Evolutionary conservation across 352 stramenopile genomes (phyloP).

Genomic region (Pythium brassicae): DNA sequence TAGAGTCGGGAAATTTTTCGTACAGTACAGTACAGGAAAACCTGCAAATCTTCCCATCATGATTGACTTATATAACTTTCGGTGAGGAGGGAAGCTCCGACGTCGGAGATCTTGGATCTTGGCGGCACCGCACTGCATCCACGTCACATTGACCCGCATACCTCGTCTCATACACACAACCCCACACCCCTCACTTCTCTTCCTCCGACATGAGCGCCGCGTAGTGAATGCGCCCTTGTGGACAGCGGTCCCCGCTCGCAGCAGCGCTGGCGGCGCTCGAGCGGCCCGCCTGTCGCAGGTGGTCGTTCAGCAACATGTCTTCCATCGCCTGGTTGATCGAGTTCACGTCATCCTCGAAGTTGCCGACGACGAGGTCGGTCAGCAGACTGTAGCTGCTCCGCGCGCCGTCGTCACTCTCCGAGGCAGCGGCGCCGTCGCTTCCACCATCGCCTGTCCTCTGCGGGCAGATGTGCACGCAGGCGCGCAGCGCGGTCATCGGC

Average conservation of each 20-base stretch:
- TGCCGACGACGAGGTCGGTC: slow-evolving; percentile 5
- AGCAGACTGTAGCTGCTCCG: not conserved
- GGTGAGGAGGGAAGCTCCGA: too few relatives aligned
- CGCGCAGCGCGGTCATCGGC: slow-evolving; percentile 5
- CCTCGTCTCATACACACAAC: not conserved
- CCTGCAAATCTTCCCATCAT: too few relatives aligned
- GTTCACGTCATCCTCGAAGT: slow-evolving; percentile 16
- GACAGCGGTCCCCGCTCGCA: not conserved
- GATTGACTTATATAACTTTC: too few relatives aligned
- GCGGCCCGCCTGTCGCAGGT: not conserved
- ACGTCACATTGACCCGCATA: too few relatives aligned
- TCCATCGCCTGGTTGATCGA: slow-evolving; percentile 17
- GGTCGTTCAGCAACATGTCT: slow-evolving; percentile 9
- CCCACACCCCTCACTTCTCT: not conserved
- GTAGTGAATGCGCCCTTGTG: not conserved
- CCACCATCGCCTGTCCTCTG: not conserved
- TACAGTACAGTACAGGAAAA: too few relatives aligned
- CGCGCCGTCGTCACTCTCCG: not conserved
- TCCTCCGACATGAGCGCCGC: not conserved
- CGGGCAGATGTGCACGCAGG: slow-evolving; percentile 11
- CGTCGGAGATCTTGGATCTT: too few relatives aligned
- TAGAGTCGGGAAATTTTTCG: too few relatives aligned
- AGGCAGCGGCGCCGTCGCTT: not conserved
- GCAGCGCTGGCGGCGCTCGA: not conserved
- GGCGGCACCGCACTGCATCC: too few relatives aligned